Base-by-base conservation (phyloP, 768 basidiomycete genomes). In the Paxillus ammoniavirescens region DNA sequence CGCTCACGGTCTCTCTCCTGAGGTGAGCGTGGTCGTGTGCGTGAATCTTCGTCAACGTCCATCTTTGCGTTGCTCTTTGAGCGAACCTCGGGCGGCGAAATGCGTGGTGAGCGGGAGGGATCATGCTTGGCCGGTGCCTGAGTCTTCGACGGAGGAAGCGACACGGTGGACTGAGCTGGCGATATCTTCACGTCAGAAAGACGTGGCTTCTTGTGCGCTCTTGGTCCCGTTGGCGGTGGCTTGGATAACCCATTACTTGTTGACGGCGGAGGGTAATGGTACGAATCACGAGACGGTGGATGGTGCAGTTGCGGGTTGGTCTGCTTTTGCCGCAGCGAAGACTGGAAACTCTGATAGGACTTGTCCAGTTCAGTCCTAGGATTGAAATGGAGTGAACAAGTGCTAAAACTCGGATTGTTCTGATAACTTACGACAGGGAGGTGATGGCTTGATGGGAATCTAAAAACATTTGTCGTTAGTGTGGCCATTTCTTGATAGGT, bases 131-230 rank as follows among this genome's bases (percentile, higher is more conserved):
- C 50, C 4, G 53, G 45, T 4, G 49, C 35, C 30, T 62, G 61
- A n/a, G 56, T 43, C 46, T 62, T 72, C 4, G 59, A 52, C 15
- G 64, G 52, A 0, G 71, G 69, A 28, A 72, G 68, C 7, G 67
- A 65, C 14, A 57, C 57, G 17, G 53, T 69, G 38, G 73, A 71
- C 35, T 62, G 68, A 21, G 65, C 62, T 17, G 71, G 73, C 5
- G 74, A 73, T 37, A 63, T 52, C 50, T 66, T 72, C 6, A 75
- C 36, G 15, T 88, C 87, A 12, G 87, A 84, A 5, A 91, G 71
- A 10, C 91, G 84, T 14, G 82, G 84, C 63, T 87, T 89, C 76
- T 93, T 93, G 69, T 88, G 77, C 23, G 87, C 86, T 50, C 91
- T 82, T 3, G 91, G 91, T 10, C 84, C 91, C 0, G 89, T 93